These are phyloP conservation scores for Avena eriantha DNA, from an alignment of 176 grass and related monocot species.

Conservation along the genomic window DNA sequence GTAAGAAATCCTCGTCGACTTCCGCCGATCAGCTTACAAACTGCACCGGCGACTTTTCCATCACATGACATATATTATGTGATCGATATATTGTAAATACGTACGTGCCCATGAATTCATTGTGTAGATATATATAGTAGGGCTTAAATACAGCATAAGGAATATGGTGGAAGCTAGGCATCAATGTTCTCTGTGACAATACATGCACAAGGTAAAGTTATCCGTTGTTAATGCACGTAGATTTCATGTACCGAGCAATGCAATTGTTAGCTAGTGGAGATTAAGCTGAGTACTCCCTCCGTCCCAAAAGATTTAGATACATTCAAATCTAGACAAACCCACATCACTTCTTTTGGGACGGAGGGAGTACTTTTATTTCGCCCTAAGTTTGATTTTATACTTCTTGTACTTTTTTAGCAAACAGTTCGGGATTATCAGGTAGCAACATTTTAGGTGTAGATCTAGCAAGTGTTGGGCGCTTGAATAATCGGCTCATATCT, in stretches of 20 bases:
- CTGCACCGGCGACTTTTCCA: not conserved
- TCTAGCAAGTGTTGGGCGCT: not conserved
- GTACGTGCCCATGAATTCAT: not conserved
- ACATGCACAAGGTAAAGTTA: not conserved
- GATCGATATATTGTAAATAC: not conserved
- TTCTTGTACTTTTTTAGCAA: not conserved
- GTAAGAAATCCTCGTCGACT: not conserved
- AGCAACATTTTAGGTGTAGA: not conserved
- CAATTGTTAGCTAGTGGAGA: not conserved
- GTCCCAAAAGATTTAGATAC: too few relatives aligned
- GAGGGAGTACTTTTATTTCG: not conserved
- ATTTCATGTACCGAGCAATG: not conserved
- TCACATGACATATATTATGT: slow-evolving; percentile 8
- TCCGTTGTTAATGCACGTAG: not conserved
- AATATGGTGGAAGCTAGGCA: not conserved
- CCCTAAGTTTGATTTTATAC: not conserved
- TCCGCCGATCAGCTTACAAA: not conserved
- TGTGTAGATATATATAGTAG: not conserved
- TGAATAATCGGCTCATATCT: not conserved
- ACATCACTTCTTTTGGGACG: too few relatives aligned
- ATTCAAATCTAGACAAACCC: too few relatives aligned
- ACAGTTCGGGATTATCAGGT: not conserved
- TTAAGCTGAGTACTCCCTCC: not conserved
- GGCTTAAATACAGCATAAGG: not conserved
- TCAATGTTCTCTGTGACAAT: not conserved